phyloP scores from a whole-genome alignment of 2,329 filamentous ascomycete species.

The Ophiostoma angusticollis region DNA sequence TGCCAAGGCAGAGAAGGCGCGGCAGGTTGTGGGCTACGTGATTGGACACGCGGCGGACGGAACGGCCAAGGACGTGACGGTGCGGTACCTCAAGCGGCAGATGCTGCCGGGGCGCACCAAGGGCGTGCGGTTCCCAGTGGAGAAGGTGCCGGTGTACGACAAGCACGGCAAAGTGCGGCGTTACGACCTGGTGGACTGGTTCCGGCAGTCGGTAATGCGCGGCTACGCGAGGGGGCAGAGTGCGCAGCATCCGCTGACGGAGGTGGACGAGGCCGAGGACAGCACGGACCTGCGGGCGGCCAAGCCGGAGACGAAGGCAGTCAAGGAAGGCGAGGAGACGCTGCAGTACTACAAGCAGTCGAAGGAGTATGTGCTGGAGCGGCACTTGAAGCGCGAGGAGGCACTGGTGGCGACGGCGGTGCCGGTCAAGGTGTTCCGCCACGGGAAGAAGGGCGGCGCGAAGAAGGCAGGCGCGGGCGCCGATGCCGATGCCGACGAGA shows the following conservation, averaged over 20 bases:
- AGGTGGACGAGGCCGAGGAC: slow-evolving; percentile 70
- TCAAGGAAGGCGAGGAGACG: slow-evolving; percentile 66
- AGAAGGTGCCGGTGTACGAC: slow-evolving; percentile 72
- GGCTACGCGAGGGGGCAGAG: slow-evolving; percentile 45
- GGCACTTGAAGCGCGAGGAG: slow-evolving; percentile 85
- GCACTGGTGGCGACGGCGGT: slow-evolving; percentile 58
- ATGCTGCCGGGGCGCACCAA: slow-evolving; percentile 83
- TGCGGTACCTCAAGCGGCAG: slow-evolving; percentile 73
- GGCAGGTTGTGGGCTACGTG: slow-evolving; percentile 83
- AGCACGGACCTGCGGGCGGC: slow-evolving; percentile 60
- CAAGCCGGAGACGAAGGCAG: slow-evolving; percentile 58
- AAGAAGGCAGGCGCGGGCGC: not conserved
- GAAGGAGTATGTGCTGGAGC: slow-evolving; percentile 69
- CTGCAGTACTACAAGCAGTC: slow-evolving; percentile 82
- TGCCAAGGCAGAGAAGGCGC: slow-evolving; percentile 67
- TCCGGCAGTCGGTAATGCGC: slow-evolving; percentile 58
- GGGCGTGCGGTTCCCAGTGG: slow-evolving; percentile 61
- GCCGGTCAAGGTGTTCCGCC: slow-evolving; percentile 59
- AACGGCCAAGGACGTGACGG: slow-evolving; percentile 87
- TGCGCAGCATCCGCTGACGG: slow-evolving; percentile 42
- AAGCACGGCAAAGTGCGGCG: slow-evolving; percentile 62
- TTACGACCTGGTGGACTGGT: slow-evolving; percentile 79
- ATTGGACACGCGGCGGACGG: slow-evolving; percentile 73
- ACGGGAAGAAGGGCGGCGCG: slow-evolving; percentile 46
- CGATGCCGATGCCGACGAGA: not conserved